Conservation (phyloP, 202 grass and related monocot species). For the Hordeum pubiflorum region DNA sequence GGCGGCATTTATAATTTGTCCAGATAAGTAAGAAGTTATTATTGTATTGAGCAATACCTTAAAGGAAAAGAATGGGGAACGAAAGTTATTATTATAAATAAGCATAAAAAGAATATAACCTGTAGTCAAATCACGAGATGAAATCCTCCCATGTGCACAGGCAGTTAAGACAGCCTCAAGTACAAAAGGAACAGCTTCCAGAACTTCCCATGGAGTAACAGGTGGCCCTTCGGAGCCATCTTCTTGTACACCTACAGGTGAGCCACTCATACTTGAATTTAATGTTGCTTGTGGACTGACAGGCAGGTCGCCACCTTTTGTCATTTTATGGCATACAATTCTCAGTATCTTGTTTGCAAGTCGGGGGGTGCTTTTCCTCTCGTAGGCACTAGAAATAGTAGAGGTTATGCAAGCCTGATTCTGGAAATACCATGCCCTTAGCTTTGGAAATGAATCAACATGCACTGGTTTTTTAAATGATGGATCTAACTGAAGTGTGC, state of each 20-base stretch:
- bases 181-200: constrained; percentile 84
- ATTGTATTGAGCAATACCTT: background rate
- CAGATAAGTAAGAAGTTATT: background rate
- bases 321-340: constrained; percentile 42
- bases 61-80: background rate
- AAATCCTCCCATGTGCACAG: constrained; percentile 75
- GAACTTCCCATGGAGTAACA: constrained; percentile 69
- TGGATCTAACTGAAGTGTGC: constrained; percentile 16
- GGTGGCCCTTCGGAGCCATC: constrained; percentile 40
- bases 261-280: constrained; percentile 43
- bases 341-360: constrained; percentile 68
- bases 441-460: constrained; percentile 78
- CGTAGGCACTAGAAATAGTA: constrained; percentile 48
- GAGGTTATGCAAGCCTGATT: constrained; percentile 89
- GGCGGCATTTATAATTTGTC: background rate
- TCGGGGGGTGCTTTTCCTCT: constrained; percentile 50
- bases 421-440: constrained; percentile 72
- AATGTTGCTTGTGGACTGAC: constrained; percentile 38
- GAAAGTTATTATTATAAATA: background rate
- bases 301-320: constrained; percentile 22
- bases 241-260: constrained; percentile 19
- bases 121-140: constrained; percentile 77
- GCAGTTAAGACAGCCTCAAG: constrained; percentile 75
- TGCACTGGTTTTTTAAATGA: constrained; percentile 47
- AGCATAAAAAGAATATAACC: constrained; percentile 34